phyloP scores from a whole-genome alignment of 495 filamentous ascomycete species.

The Aspergillus haitiensis region DNA sequence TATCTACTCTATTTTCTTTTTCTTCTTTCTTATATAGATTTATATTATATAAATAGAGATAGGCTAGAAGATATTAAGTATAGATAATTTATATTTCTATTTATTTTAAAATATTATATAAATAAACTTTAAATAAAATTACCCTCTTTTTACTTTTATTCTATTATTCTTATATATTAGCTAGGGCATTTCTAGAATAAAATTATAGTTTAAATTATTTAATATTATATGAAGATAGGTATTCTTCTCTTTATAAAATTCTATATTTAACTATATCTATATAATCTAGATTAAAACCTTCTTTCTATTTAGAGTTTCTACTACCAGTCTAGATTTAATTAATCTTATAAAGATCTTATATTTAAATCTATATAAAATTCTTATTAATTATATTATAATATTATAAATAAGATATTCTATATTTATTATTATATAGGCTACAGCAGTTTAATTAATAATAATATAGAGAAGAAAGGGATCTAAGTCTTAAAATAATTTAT shows the following conservation, averaged over 20 bases:
- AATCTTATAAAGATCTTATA: background rate
- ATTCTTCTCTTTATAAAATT: background rate
- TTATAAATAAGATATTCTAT: slow-evolving; percentile 9
- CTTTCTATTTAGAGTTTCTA: background rate
- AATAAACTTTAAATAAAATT: background rate
- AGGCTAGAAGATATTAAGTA: background rate
- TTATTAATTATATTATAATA: slow-evolving; percentile 9
- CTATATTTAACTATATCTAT: background rate
- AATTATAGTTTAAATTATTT: slow-evolving; percentile 1
- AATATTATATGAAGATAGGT: background rate
- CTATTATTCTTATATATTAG: background rate
- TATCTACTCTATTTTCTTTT: background rate
- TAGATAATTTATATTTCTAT: slow-evolving; percentile 5
- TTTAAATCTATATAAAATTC: background rate
- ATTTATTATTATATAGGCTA: background rate
- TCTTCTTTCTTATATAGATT: slow-evolving; percentile 8
- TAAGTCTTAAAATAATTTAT: background rate
- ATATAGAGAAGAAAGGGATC: background rate
- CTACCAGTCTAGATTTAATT: background rate
- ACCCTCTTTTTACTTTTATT: slow-evolving; percentile 1
- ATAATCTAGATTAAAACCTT: background rate
- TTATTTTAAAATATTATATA: slow-evolving; percentile 7
- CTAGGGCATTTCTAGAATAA: background rate
- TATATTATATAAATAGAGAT: background rate
- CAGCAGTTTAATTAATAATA: background rate